These are phyloP conservation scores for Talaromyces sp. DNA, from an alignment of 2,329 filamentous ascomycete species.

Conservation along the genomic window DNA sequence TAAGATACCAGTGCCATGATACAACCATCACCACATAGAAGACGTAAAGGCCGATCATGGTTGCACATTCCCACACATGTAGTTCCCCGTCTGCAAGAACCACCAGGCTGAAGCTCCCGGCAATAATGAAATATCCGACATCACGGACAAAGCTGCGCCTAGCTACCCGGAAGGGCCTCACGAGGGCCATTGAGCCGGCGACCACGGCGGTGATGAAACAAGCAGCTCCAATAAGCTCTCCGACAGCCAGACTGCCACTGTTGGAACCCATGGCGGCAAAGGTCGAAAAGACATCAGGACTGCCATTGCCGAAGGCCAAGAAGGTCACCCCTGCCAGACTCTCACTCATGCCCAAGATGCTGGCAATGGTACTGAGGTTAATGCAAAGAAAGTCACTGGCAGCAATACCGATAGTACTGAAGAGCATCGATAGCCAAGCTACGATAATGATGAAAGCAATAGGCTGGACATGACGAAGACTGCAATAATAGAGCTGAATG, in stretches of 20 bases:
- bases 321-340: constrained; percentile 96
- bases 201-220: constrained; percentile 96
- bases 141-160: constrained; percentile 87
- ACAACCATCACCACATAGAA: constrained; percentile 89
- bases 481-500: constrained; percentile 85
- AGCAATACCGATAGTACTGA: constrained; percentile 94
- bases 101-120: constrained; percentile 78
- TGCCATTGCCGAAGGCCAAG: constrained; percentile 93
- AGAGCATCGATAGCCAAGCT: constrained; percentile 80
- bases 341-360: constrained; percentile 85
- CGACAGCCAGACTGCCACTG: constrained; percentile 92
- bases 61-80: constrained; percentile 79
- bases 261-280: constrained; percentile 97
- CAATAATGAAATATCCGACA: constrained; percentile 83
- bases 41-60: constrained; percentile 86
- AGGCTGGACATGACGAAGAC: constrained; percentile 60
- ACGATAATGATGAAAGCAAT: constrained; percentile 75
- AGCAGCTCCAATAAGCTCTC: constrained; percentile 90
- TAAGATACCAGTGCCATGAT: constrained; percentile 82
- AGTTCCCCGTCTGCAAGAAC: constrained; percentile 82
- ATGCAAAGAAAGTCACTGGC: constrained; percentile 98
- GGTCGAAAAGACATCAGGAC: constrained; percentile 95
- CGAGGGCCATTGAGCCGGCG: constrained; percentile 92
- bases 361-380: constrained; percentile 89
- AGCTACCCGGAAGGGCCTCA: constrained; percentile 89